Evolutionary conservation across 306 rosid genomes (phyloP).

Genomic region (Senna siamea): DNA sequence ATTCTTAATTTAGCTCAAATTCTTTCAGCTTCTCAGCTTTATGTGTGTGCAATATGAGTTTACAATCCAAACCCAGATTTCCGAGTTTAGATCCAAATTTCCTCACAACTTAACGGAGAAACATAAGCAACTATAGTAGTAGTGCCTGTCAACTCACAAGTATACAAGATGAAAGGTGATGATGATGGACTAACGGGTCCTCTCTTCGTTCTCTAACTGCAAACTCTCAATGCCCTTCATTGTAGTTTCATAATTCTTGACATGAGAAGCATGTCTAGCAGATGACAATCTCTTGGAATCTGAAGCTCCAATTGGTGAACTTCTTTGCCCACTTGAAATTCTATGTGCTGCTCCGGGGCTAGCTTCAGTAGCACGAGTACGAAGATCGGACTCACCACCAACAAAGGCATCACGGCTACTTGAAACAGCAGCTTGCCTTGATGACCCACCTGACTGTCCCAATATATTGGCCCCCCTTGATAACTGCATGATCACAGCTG

Average conservation of each 20-base stretch:
- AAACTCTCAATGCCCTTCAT: slow-evolving; percentile 80
- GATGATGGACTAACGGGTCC: slow-evolving; percentile 55
- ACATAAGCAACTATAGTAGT: slow-evolving; percentile 49
- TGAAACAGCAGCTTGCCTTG: slow-evolving; percentile 85
- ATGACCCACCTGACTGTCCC: slow-evolving; percentile 84
- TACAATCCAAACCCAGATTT: slow-evolving; percentile 49
- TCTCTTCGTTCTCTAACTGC: slow-evolving; percentile 82
- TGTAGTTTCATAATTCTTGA: slow-evolving; percentile 73
- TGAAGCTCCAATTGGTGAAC: slow-evolving; percentile 67
- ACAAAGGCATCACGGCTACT: slow-evolving; percentile 73
- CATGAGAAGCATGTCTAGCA: slow-evolving; percentile 60
- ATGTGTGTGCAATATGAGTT: slow-evolving; percentile 42
- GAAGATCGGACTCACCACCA: slow-evolving; percentile 77
- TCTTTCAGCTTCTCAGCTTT: slow-evolving; percentile 44
- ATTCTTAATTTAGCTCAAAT: slow-evolving; percentile 40
- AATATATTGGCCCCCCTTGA: slow-evolving; percentile 49
- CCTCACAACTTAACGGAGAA: slow-evolving; percentile 46
- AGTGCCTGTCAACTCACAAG: slow-evolving; percentile 43
- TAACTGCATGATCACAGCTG: slow-evolving; percentile 54
- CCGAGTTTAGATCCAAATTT: slow-evolving; percentile 42
- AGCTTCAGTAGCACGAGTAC: slow-evolving; percentile 66
- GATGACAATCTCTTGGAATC: slow-evolving; percentile 67
- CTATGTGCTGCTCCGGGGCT: slow-evolving; percentile 75
- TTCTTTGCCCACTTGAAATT: slow-evolving; percentile 70
- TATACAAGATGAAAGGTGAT: slow-evolving; percentile 40